Evolutionary conservation across 2,329 filamentous ascomycete genomes (phyloP), one percentile per base, ranked within the genome.

Genomic region (Trichoderma oligosporum): DNA sequence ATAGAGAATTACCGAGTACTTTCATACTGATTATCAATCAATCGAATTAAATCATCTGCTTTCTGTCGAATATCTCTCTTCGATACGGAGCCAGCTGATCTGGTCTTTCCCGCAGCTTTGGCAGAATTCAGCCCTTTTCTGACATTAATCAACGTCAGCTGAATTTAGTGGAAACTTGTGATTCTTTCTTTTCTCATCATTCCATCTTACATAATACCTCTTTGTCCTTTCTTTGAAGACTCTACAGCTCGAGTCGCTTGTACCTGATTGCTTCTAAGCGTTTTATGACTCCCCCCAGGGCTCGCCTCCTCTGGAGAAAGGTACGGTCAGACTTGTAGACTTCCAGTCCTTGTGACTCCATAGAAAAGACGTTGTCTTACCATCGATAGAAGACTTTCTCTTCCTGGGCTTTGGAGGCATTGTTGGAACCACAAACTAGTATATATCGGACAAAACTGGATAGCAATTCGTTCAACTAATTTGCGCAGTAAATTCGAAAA

Each of bases 341-440:
- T n/a, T 1, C 41, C 5, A 45, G n/a, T 20, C 0, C 4, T 7
- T 14, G 9, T 18, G 16, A 3, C 2, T 20, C 14, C 16, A 20
- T 11, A 14, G 16, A 35, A 35, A 35, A 18, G 11, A 16, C 11
- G n/a, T 8, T 4, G n/a, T 35, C 61, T 44, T 46, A 66, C 69
- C 66, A 5, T 58, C 62, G 14, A 47, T 54, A 6, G 63, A 62
- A 6, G 36, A 41, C 25, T 63, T 70, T 56, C 66, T 65, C 39
- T 68, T 70, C n/a, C 65, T 59, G 9, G 63, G 63, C 46, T 46
- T 58, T 12, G 65, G 63, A 4, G 68, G 62, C 70, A 71, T 71
- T 4, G 16, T 25, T 24, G 11, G 2, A 20, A 18, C 11, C n/a
- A 24, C 4, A 7, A 16, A 16, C 44, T 2, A n/a, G 5, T 18